Percentiles rank a stretch among this genome's conserved stretches.
Conservation (phyloP, 2,329 filamentous ascomycete genomes). For the Leptosphaerulina australis region DNA sequence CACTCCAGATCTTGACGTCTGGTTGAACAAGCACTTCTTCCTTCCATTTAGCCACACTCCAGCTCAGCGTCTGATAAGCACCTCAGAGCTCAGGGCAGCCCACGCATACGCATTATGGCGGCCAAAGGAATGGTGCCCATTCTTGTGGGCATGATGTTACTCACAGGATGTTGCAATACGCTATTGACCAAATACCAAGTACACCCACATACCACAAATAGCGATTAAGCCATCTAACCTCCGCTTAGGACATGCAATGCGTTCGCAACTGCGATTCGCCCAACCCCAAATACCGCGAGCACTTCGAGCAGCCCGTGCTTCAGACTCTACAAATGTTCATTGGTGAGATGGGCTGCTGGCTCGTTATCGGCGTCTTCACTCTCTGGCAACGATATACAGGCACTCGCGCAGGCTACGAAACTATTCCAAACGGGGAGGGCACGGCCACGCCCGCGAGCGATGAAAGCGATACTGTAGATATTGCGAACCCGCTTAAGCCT, state of each 20-base stretch:
- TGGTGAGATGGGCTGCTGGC: slow-evolving; percentile 94
- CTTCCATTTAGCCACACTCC: slow-evolving; percentile 2
- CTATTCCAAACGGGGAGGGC: slow-evolving; percentile 57
- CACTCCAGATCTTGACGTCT: background rate
- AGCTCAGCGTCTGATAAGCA: slow-evolving; percentile 1
- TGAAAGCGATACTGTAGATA: slow-evolving; percentile 52
- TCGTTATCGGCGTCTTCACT: slow-evolving; percentile 76
- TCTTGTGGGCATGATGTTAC: slow-evolving; percentile 92
- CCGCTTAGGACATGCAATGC: slow-evolving; percentile 86
- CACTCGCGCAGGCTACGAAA: slow-evolving; percentile 66
- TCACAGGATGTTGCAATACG: slow-evolving; percentile 96
- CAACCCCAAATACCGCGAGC: slow-evolving; percentile 67
- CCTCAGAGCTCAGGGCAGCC: slow-evolving; percentile 12
- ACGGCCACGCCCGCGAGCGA: slow-evolving; percentile 51
- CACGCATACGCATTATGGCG: slow-evolving; percentile 62
- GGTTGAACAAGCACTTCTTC: background rate
- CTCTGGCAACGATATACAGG: slow-evolving; percentile 66
- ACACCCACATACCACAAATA: slow-evolving; percentile 11
- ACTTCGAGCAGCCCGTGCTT: slow-evolving; percentile 93
- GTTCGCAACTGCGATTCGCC: slow-evolving; percentile 82
- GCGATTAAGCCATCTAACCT: slow-evolving; percentile 25
- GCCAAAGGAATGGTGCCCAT: slow-evolving; percentile 76
- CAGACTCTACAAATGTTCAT: slow-evolving; percentile 98
- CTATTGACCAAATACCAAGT: slow-evolving; percentile 96
- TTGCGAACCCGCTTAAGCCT: slow-evolving; percentile 59